Base-by-base conservation (phyloP, 306 rosid genomes). In the Cajanus cajan region DNA sequence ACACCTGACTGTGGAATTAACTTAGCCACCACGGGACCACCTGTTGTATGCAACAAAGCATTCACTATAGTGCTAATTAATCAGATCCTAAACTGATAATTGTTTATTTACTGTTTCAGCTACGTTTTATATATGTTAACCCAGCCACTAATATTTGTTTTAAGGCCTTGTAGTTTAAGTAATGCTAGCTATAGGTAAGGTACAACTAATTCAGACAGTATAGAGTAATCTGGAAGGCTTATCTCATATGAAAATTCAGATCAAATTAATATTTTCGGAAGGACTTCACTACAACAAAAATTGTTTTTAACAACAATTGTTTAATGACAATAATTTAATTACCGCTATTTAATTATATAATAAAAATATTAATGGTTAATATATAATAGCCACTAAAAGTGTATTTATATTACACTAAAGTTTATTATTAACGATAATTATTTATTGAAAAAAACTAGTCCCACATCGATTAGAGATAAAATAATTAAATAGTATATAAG, bases 91-190 rank as follows among this genome's bases (percentile, higher is more conserved):
- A 21, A 21, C 22, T 37, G 15, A 0, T 36, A 12, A 12, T 21
- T 67, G 12, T 41, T 10, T 41, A 22, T 19, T 55, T 24, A 12
- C 54, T 12, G 13, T 41, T 18, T 41, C 73, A 43, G 39, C 43
- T 22, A 19, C 34, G 48, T 41, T 21, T 22, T 68, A 43, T n/a
- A n/a, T n/a, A n/a, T 44, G 3, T 13, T 44, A 55, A 10, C 61
- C 61, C 18, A 70, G 28, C 7, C 28, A 48, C 19, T 25, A 28
- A 14, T 43, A 51, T 51, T 13, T 45, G 51, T 14, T 13, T 41
- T 21, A 41, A 67, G 37, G 73, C 73, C 71, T 18, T 68, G 73
- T 68, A 41, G 59, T 36, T 51, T 37, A 36, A 72, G 36, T 36
- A 44, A 68, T 43, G 19, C 33, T 22, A 21, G 63, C 6, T 55